Conservation (phyloP, 164 flowering plant species). For the Piper betle region DNA sequence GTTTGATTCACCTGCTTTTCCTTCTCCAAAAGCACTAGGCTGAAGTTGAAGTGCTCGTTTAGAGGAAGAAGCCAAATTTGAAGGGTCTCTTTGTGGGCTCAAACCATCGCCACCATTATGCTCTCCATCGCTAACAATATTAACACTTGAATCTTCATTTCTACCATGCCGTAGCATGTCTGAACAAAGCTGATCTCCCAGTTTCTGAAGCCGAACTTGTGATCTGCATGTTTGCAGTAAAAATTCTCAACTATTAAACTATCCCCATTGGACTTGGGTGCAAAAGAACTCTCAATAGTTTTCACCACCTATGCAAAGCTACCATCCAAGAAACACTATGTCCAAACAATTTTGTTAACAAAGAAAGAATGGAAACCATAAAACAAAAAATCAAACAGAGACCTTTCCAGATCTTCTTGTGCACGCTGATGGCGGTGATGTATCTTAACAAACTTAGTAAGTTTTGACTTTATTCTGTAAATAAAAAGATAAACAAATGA, state of each 20-base stretch:
- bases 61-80: conserved; percentile 23
- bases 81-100: conserved; percentile 20
- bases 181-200: conserved; percentile 50
- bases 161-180: conserved; percentile 25
- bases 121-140: conserved; percentile 53
- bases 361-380: neutral
- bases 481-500: neutral
- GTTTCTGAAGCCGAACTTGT: conserved; percentile 46
- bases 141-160: conserved; percentile 41
- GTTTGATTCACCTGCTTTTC: conserved; percentile 21
- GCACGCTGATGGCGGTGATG: conserved; percentile 34
- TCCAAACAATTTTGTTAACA: neutral
- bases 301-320: no score
- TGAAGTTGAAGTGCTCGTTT: conserved; percentile 26
- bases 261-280: no score
- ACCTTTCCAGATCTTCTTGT: conserved; percentile 70
- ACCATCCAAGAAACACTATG: no score
- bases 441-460: conserved; percentile 65
- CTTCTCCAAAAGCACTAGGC: conserved; percentile 21
- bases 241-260: neutral
- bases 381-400: neutral
- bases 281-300: neutral
- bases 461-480: conserved; percentile 48
- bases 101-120: conserved; percentile 10
- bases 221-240: conserved; percentile 27